Evolutionary conservation across 441 rosid genomes (phyloP), one percentile per base, ranked within the genome.

Genomic region (Syzygium malaccense): DNA sequence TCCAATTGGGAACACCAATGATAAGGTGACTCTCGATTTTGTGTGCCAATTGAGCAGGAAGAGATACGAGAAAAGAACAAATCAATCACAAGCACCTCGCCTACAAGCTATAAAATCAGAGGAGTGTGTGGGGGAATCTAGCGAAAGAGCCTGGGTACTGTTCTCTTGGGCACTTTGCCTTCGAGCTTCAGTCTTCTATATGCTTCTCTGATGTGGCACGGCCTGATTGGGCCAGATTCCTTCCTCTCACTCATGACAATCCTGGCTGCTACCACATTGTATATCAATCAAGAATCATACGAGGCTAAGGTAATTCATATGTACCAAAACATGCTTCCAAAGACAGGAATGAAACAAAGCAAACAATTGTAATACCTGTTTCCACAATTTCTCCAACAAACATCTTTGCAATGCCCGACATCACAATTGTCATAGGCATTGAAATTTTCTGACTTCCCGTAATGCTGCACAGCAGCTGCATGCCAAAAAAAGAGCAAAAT

Each of bases 371-470:
- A 12, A 55, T 84, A 97, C 99, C 99, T 93, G 96, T 96, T 93
- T 98, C 99, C 55, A 97, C 93, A 80, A 97, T 97, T 89, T 98
- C 99, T n/a, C 99, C 99, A 26, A 97, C 99, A 92, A 97, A 98
- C 99, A 98, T 95, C 93, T 98, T 98, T 11, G 98, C 97, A 54
- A 98, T 97, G 85, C 99, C 99, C 86, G 98, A 97, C 78, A 94
- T 96, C 11, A 93, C 99, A 48, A 96, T 98, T 7, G 95, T 95
- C 94, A 98, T 94, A 30, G 98, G 99, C 88, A 95, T 91, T 28
- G 94, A 87, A 60, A 95, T 92, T 91, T 97, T 98, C 93, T 98
- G 99, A 91, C 91, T 91, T 89, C 98, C 98, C 5, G 97, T 96
- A 84, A 96, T 92, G 91, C 96, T 94, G 87, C 92, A 94, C 48